Conservation (phyloP, 768 basidiomycete species). For the Austroboletus eburneus region DNA sequence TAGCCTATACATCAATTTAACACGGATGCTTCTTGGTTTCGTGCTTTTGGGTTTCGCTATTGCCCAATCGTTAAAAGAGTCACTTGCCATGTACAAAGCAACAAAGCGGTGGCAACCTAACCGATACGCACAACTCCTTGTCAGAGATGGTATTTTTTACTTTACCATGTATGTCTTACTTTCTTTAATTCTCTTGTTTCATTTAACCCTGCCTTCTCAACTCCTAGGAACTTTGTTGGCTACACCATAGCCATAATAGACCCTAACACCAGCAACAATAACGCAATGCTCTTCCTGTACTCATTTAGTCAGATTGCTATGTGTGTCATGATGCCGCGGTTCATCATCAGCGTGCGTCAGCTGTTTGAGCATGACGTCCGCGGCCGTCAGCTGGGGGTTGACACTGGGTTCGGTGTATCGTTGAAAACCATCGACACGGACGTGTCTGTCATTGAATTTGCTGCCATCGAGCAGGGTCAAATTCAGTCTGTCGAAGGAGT, state of each 20-base stretch:
- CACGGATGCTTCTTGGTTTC: no score
- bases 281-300: not conserved
- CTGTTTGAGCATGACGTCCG: not conserved
- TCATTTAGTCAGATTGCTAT: not conserved
- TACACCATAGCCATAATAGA: not conserved
- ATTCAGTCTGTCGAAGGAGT: slow-evolving; percentile 21
- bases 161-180: not conserved
- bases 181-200: not conserved
- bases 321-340: not conserved
- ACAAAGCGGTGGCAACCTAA: not conserved
- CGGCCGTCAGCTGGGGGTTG: not conserved
- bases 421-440: not conserved
- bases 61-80: no score
- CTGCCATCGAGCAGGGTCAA: slow-evolving; percentile 8
- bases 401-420: not conserved
- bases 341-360: not conserved
- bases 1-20: no score
- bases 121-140: not conserved
- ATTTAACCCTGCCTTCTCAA: not conserved
- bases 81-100: not conserved
- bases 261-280: no score
- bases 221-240: not conserved
- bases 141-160: not conserved
- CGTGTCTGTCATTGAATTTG: not conserved
- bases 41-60: no score